Conservation (phyloP, 2,329 filamentous ascomycete genomes). For the Alternaria burnsii region DNA sequence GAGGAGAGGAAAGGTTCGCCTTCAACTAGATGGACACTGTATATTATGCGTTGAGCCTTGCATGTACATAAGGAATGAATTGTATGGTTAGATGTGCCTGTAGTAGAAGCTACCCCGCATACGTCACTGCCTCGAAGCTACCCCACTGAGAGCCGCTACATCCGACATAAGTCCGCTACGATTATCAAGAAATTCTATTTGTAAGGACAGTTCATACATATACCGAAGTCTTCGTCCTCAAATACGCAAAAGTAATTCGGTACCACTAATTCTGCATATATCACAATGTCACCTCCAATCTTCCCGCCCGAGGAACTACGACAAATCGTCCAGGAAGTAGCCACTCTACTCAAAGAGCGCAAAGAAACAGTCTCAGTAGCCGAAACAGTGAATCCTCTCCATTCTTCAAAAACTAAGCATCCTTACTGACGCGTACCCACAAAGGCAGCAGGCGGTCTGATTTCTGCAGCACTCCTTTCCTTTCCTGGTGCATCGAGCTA, state of each 20-base stretch:
- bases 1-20: constrained; percentile 73
- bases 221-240: not conserved
- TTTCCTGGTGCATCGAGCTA: constrained; percentile 65
- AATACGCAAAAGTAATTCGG: not conserved
- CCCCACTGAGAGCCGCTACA: constrained; percentile 18
- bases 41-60: not conserved
- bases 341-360: constrained; percentile 62
- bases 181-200: constrained; percentile 3
- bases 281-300: constrained; percentile 35
- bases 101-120: constrained; percentile 29
- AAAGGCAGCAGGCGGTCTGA: constrained; percentile 68
- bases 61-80: not conserved
- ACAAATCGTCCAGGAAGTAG: constrained; percentile 59
- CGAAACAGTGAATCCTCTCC: constrained; percentile 60
- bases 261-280: not conserved
- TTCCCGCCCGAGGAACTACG: constrained; percentile 56
- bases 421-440: constrained; percentile 4
- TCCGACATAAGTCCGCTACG: constrained; percentile 2
- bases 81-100: not conserved
- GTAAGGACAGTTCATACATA: not conserved
- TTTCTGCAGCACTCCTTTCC: constrained; percentile 66
- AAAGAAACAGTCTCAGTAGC: constrained; percentile 68
- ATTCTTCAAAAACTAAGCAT: not conserved
- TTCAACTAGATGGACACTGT: constrained; percentile 29
- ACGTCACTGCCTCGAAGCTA: constrained; percentile 26